These are phyloP conservation scores for Primulina huaijiensis DNA, from an alignment of 257 asterid genomes.

Conservation along the genomic window DNA sequence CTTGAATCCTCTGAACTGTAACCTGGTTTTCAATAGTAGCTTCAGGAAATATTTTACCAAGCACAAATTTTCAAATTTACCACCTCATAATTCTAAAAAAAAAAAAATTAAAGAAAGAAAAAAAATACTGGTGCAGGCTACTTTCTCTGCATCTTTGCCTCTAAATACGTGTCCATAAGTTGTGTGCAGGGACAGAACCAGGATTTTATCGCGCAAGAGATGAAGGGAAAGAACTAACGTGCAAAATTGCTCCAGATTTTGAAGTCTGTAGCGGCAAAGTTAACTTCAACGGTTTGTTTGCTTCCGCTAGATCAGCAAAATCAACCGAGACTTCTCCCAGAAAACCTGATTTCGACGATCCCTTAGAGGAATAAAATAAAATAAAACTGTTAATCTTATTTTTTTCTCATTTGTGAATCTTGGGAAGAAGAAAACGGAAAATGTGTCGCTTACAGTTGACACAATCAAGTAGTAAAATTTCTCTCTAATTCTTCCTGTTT, in stretches of 20 bases:
- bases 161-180: background rate
- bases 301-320: constrained; percentile 84
- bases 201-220: constrained; percentile 14
- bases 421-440: constrained; percentile 4
- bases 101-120: background rate
- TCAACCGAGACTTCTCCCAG: constrained; percentile 85
- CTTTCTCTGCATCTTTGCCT: constrained; percentile 10
- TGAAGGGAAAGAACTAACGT: constrained; percentile 49
- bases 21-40: constrained; percentile 48
- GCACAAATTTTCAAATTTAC: background rate
- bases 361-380: constrained; percentile 43
- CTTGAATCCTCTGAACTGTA: constrained; percentile 71
- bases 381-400: background rate
- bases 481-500: constrained; percentile 68
- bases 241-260: constrained; percentile 73
- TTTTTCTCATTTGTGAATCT: background rate
- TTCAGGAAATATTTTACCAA: constrained; percentile 10
- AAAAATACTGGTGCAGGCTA: background rate
- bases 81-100: background rate
- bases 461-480: constrained; percentile 73
- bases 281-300: constrained; percentile 53
- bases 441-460: constrained; percentile 59
- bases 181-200: background rate
- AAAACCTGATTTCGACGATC: constrained; percentile 84
- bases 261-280: constrained; percentile 81